A percentile compares a stretch with the other conserved stretches of the same genome.
Evolutionary conservation across 2,329 filamentous ascomycete genomes (phyloP).

Genomic region (Cladophialophora psammophila): DNA sequence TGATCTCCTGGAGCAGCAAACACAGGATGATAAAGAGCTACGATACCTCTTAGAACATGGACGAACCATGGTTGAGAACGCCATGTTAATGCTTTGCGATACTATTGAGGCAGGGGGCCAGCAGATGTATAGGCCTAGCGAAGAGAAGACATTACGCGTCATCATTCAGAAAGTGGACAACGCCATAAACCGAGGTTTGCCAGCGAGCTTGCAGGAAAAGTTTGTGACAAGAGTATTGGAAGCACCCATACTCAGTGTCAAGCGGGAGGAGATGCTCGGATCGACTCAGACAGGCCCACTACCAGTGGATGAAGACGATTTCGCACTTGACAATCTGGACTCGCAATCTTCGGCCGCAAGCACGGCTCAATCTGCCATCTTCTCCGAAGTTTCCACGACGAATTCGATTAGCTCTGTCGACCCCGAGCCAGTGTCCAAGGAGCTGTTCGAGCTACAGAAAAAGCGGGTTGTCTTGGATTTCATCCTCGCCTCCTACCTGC

Average conservation of each 20-base stretch:
- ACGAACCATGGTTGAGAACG: slow-evolving; percentile 62
- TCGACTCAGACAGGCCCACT: slow-evolving; percentile 41
- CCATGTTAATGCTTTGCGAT: slow-evolving; percentile 78
- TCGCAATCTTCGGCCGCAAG: slow-evolving; percentile 42
- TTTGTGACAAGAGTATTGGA: slow-evolving; percentile 81
- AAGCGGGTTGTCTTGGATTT: slow-evolving; percentile 59
- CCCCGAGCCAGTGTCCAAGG: slow-evolving; percentile 45
- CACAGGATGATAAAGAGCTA: slow-evolving; percentile 52
- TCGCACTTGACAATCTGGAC: slow-evolving; percentile 32
- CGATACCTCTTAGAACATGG: slow-evolving; percentile 51
- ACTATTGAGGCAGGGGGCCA: slow-evolving; percentile 83
- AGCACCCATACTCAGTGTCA: slow-evolving; percentile 74
- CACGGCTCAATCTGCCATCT: slow-evolving; percentile 46
- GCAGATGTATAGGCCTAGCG: slow-evolving; percentile 80
- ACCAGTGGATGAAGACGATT: slow-evolving; percentile 43
- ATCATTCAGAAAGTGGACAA: slow-evolving; percentile 74
- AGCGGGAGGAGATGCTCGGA: slow-evolving; percentile 59
- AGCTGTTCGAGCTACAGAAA: slow-evolving; percentile 54
- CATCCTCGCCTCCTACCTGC: slow-evolving; percentile 59
- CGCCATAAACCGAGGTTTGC: slow-evolving; percentile 71
- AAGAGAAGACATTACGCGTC: slow-evolving; percentile 71
- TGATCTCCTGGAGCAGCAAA: slow-evolving; percentile 57
- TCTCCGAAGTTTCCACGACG: slow-evolving; percentile 49
- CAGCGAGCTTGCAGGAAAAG: slow-evolving; percentile 81
- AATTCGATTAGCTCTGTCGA: slow-evolving; percentile 47